Evolutionary conservation across 2,329 filamentous ascomycete genomes (phyloP).

Genomic region (Macroventuria anomochaeta): DNA sequence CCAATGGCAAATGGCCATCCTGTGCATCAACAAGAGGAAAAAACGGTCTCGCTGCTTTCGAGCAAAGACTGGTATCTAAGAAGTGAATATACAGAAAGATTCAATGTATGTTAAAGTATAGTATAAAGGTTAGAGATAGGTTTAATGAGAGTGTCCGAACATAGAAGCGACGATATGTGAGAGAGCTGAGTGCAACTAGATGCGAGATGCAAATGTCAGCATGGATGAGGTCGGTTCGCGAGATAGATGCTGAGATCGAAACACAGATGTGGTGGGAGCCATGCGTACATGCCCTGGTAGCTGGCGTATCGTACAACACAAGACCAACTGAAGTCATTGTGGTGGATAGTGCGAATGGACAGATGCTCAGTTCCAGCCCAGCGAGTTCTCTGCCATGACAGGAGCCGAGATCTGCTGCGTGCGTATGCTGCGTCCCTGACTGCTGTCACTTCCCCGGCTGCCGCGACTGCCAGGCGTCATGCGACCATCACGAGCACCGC

Average conservation of each 20-base stretch:
- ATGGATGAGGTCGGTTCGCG: slow-evolving; percentile 22
- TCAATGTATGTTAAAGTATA: slow-evolving; percentile 38
- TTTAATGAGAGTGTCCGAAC: slow-evolving; percentile 48
- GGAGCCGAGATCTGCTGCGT: slow-evolving; percentile 84
- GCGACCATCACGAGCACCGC: slow-evolving; percentile 50
- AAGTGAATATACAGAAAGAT: slow-evolving; percentile 43
- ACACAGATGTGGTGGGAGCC: slow-evolving; percentile 14
- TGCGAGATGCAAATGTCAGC: slow-evolving; percentile 26
- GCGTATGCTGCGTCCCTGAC: slow-evolving; percentile 67
- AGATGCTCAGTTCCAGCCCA: slow-evolving; percentile 83
- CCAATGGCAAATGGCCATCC: slow-evolving; percentile 20
- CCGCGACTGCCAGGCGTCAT: slow-evolving; percentile 53
- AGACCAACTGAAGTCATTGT: neutral
- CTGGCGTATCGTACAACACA: slow-evolving; percentile 33
- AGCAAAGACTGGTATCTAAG: slow-evolving; percentile 52
- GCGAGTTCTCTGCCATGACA: slow-evolving; percentile 90
- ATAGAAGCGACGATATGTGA: slow-evolving; percentile 23
- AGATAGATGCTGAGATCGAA: slow-evolving; percentile 16
- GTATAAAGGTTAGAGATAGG: slow-evolving; percentile 36
- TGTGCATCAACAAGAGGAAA: slow-evolving; percentile 33
- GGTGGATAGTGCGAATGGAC: neutral
- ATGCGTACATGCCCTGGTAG: neutral
- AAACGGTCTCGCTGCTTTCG: slow-evolving; percentile 44
- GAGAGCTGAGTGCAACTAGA: slow-evolving; percentile 21
- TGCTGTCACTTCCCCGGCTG: slow-evolving; percentile 59